Percentiles rank a stretch among this genome's conserved stretches.
Evolutionary conservation across 1,284 basidiomycete genomes (phyloP).

Genomic region (Malassezia japonica): DNA sequence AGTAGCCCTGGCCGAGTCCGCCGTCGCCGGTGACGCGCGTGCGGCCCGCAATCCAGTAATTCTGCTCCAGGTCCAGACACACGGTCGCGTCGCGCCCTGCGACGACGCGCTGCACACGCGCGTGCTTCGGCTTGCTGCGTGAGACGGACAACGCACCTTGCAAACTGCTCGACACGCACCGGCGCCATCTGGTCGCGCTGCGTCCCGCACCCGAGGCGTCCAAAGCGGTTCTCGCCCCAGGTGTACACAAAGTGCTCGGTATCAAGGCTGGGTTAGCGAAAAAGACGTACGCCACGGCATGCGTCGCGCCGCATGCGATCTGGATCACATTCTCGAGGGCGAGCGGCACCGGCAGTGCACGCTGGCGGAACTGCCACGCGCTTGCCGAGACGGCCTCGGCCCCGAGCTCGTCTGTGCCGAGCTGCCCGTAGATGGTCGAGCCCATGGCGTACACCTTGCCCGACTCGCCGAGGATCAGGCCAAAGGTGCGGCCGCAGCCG

Average conservation of each 20-base stretch:
- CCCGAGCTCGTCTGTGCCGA: conserved; percentile 65
- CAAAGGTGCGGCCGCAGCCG: conserved; percentile 72
- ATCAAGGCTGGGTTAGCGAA: conserved; percentile 36
- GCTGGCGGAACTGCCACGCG: background rate
- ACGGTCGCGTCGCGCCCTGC: conserved; percentile 74
- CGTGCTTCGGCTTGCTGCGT: conserved; percentile 54
- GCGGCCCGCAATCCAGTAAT: conserved; percentile 60
- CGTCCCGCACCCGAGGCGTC: conserved; percentile 57
- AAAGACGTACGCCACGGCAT: conserved; percentile 68
- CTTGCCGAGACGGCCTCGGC: background rate
- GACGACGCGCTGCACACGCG: conserved; percentile 60
- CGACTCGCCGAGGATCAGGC: conserved; percentile 65
- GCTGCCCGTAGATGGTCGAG: conserved; percentile 81
- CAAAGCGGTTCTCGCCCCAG: conserved; percentile 52
- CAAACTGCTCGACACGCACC: conserved; percentile 38
- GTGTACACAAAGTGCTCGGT: conserved; percentile 69
- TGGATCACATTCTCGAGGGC: conserved; percentile 58
- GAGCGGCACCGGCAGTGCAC: background rate
- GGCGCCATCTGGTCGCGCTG: conserved; percentile 60
- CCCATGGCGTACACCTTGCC: conserved; percentile 80
- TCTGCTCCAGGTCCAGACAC: conserved; percentile 69
- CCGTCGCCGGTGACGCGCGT: conserved; percentile 91
- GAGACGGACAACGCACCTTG: conserved; percentile 7
- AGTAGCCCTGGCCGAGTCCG: conserved; percentile 43
- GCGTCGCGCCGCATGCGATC: conserved; percentile 76